These are phyloP conservation scores for Neonectria punicea DNA, from an alignment of 2,329 filamentous ascomycete species.

Conservation along the genomic window DNA sequence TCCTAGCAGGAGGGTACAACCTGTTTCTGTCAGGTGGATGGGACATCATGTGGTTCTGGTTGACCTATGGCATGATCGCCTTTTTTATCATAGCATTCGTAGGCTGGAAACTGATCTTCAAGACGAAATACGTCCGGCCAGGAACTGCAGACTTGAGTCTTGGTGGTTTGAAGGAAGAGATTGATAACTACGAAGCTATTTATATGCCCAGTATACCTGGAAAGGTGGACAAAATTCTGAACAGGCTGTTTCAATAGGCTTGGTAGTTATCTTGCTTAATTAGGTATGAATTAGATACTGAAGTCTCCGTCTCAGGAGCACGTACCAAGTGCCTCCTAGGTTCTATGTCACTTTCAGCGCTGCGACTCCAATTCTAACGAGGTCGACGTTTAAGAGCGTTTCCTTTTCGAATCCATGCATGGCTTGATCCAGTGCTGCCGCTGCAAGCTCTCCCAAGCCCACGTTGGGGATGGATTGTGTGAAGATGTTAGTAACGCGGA, in stretches of 20 bases:
- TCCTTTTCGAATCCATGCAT: not conserved
- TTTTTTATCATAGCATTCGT: slow-evolving; percentile 25
- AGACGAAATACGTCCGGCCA: slow-evolving; percentile 22
- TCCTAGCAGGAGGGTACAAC: slow-evolving; percentile 25
- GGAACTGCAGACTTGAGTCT: slow-evolving; percentile 30
- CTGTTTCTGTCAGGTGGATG: slow-evolving; percentile 23
- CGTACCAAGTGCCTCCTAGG: too few relatives aligned
- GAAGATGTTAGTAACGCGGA: not conserved
- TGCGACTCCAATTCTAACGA: not conserved
- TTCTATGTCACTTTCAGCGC: not conserved
- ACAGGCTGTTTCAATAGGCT: slow-evolving; percentile 2
- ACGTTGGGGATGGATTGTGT: not conserved
- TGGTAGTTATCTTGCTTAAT: not conserved
- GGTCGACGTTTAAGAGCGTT: not conserved
- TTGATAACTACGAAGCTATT: slow-evolving; percentile 31
- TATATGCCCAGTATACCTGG: not conserved
- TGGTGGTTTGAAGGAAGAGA: slow-evolving; percentile 26
- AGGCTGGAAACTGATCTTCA: slow-evolving; percentile 23
- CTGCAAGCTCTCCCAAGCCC: not conserved
- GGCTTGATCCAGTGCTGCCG: not conserved
- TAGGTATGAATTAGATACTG: not conserved
- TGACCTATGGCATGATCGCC: slow-evolving; percentile 25
- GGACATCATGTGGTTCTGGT: slow-evolving; percentile 30
- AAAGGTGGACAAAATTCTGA: not conserved
- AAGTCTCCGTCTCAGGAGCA: too few relatives aligned